phyloP scores from a whole-genome alignment of 78 protist genomes.

The Monosiga brevicollis region DNA sequence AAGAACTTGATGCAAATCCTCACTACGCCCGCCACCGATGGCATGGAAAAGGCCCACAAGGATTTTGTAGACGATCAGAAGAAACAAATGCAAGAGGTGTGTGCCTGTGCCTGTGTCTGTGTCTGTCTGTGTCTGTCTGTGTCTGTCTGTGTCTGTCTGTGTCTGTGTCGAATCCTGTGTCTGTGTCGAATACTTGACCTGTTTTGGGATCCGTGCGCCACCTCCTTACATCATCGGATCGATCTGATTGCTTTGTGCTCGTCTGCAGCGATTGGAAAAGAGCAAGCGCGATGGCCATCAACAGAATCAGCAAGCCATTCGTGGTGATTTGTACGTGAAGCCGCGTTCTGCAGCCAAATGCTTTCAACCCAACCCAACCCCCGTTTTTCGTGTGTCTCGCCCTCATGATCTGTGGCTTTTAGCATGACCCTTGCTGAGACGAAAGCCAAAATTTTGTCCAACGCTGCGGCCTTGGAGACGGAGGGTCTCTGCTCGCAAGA shows the following conservation, averaged over 20 bases:
- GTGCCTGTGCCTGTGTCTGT: background rate
- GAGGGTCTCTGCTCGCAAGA: background rate
- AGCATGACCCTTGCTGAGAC: background rate
- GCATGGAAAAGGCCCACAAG: constrained; percentile 1
- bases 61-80: background rate
- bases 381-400: background rate
- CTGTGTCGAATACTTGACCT: background rate
- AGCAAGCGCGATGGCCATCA: too few species aligned
- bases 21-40: background rate
- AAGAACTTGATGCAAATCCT: background rate
- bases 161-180: background rate
- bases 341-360: too few species aligned
- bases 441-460: background rate
- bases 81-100: background rate
- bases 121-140: background rate
- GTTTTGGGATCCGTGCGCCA: background rate
- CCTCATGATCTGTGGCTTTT: background rate
- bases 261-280: too few species aligned
- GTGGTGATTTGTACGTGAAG: too few species aligned
- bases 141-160: background rate
- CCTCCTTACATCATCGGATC: too few species aligned
- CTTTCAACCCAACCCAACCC: too few species aligned
- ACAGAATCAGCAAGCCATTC: too few species aligned
- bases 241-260: too few species aligned
- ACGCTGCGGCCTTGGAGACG: background rate